phyloP scores from a whole-genome alignment of 352 stramenopile genomes.

The Pythium plurisporium region DNA sequence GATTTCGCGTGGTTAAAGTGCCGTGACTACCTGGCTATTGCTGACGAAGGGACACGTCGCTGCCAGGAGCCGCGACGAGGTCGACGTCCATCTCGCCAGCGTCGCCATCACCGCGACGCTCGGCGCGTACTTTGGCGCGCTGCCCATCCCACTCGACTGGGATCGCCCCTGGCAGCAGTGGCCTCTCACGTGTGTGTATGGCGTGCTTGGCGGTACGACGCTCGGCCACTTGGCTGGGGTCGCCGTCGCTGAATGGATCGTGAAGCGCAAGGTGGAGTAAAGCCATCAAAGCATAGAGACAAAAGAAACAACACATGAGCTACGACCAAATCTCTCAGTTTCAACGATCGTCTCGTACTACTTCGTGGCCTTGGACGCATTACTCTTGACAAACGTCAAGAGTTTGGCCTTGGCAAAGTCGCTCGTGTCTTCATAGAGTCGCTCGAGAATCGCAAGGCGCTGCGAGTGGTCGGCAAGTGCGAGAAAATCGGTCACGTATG shows the following conservation, averaged over 20 bases:
- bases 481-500: slow-evolving; percentile 63
- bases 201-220: slow-evolving; percentile 42
- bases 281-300: neutral
- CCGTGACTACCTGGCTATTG: neutral
- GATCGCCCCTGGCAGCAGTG: slow-evolving; percentile 89
- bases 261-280: slow-evolving; percentile 21
- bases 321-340: too few species aligned
- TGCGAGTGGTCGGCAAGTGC: slow-evolving; percentile 43
- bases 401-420: slow-evolving; percentile 78
- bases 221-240: slow-evolving; percentile 27
- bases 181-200: slow-evolving; percentile 81
- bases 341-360: neutral
- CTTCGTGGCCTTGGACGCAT: slow-evolving; percentile 39
- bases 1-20: neutral
- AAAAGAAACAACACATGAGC: neutral
- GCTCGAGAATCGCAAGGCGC: slow-evolving; percentile 50
- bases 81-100: slow-evolving; percentile 48
- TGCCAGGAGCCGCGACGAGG: slow-evolving; percentile 30
- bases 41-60: neutral
- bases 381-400: slow-evolving; percentile 63
- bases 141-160: slow-evolving; percentile 84
- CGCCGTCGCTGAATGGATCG: slow-evolving; percentile 13
- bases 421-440: slow-evolving; percentile 68
- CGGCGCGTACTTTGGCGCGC: slow-evolving; percentile 64
- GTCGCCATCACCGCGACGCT: slow-evolving; percentile 54